A percentile compares a stretch with the other conserved stretches of the same genome.
Evolutionary conservation across 495 filamentous ascomycete genomes (phyloP).

Genomic region (Hypomontagnella submonticulosa): DNA sequence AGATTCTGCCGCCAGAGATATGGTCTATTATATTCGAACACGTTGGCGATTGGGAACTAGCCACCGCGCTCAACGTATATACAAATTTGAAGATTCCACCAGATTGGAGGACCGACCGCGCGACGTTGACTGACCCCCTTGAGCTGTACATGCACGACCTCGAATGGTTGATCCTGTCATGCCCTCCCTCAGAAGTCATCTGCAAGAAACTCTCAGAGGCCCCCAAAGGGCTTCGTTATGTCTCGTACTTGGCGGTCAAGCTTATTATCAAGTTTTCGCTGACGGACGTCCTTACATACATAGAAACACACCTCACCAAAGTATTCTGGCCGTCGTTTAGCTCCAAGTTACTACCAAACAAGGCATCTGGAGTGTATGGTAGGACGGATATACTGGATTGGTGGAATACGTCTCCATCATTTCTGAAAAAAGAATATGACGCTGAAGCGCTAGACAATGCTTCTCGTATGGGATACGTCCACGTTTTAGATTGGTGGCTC

Average conservation of each 20-base stretch:
- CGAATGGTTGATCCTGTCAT: constrained; percentile 82
- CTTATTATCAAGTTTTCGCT: constrained; percentile 91
- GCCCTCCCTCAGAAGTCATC: constrained; percentile 70
- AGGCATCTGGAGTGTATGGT: constrained; percentile 87
- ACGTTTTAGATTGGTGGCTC: constrained; percentile 93
- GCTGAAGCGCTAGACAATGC: constrained; percentile 88
- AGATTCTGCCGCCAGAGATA: constrained; percentile 77
- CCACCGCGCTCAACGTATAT: constrained; percentile 80
- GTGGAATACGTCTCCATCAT: constrained; percentile 79
- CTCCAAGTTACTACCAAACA: constrained; percentile 82
- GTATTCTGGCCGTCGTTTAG: constrained; percentile 86
- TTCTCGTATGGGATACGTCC: constrained; percentile 81
- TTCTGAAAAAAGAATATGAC: constrained; percentile 78
- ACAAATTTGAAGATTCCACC: constrained; percentile 76
- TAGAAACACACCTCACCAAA: constrained; percentile 80
- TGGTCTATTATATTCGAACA: constrained; percentile 89
- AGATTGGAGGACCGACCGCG: constrained; percentile 69
- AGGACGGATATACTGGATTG: constrained; percentile 85
- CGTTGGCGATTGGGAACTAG: constrained; percentile 88
- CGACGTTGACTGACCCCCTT: constrained; percentile 55
- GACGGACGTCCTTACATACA: constrained; percentile 78
- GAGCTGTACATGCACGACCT: constrained; percentile 69
- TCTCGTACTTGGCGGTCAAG: constrained; percentile 84
- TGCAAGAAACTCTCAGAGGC: constrained; percentile 73
- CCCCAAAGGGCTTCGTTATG: constrained; percentile 72